Evolutionary conservation across 805 yeast genomes (phyloP), one percentile per base, ranked within the genome.

Genomic region (Lachancea thermotolerans): DNA sequence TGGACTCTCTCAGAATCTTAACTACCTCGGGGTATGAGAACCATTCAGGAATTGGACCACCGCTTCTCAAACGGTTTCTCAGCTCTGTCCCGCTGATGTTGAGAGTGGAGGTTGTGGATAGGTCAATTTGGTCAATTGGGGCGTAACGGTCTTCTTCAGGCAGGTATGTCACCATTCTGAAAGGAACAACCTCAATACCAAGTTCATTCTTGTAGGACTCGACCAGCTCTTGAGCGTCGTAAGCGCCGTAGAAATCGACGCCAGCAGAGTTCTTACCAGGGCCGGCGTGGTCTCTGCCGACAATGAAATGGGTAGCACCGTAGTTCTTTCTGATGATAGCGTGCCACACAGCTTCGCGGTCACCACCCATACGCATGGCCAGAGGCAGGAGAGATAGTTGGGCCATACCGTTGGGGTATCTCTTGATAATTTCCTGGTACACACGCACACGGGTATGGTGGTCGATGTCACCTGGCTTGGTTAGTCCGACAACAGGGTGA

Each of bases 281-380:
- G 49, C 97, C 97, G 43, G 98, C 98, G 62, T 90, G 98, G 68
- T 90, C 97, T 74, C 98, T 84, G 49, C 98, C 98, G 40, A 90
- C 96, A 60, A 90, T 90, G 72, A 91, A 91, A 66, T 91, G 97
- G 43, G 96, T 85, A 45, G 95, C 96, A 62, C 98, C 98, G 64
- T 82, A 89, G 71, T 90, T 90, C 74, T 88, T 87, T 70, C 98
- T 85, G 65, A 90, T 90, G 59, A 91, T 83, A 14, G 97, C 96
- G 65, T 90, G 98, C 97, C 97, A 91, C 37, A 90, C 85, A 17
- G 98, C 98, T 71, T 90, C 98, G 66, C 95, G 81, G 67, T 91
- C 97, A 67, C 98, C 98, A 46, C 93, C 97, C 98, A 90, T 90
- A 75, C 98, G 82, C 98, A 90, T 90, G 34, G 98, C 98, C 60